A percentile compares a stretch with the other conserved stretches of the same genome.
These are phyloP conservation scores for Dryas drummondii DNA, from an alignment of 306 rosid species.

Conservation along the genomic window DNA sequence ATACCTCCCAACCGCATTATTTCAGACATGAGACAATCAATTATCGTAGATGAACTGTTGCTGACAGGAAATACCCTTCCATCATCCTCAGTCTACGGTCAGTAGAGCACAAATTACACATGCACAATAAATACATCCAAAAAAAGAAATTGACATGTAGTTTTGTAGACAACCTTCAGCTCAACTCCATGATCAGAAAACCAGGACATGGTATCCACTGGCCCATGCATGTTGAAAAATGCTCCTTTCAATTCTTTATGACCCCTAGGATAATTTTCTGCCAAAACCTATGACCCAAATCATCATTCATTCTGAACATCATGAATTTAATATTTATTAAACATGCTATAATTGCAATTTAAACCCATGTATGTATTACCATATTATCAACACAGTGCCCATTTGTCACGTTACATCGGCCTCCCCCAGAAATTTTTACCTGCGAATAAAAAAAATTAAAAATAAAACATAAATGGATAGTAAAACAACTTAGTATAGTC, in stretches of 20 bases:
- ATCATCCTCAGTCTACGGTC: conserved; percentile 74
- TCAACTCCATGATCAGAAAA: conserved; percentile 85
- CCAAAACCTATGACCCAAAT: conserved; percentile 61
- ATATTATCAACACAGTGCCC: conserved; percentile 68
- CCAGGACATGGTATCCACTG: conserved; percentile 91
- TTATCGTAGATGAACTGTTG: conserved; percentile 72
- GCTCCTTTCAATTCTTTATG: conserved; percentile 89
- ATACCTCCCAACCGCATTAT: conserved; percentile 59
- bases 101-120: conserved; percentile 32
- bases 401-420: conserved; percentile 93
- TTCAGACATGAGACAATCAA: conserved; percentile 86
- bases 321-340: not conserved
- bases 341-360: not conserved
- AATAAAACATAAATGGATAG: not conserved
- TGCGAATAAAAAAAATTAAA: conserved; percentile 22
- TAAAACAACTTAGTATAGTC: conserved; percentile 9
- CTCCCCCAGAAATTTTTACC: conserved; percentile 95
- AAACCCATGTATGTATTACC: conserved; percentile 33
- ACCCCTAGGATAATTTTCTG: conserved; percentile 94
- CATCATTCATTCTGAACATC: conserved; percentile 30
- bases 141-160: conserved; percentile 24
- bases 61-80: conserved; percentile 97
- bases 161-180: conserved; percentile 64
- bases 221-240: conserved; percentile 69
- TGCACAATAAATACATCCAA: not conserved